Evolutionary conservation across 495 filamentous ascomycete genomes (phyloP), one percentile per base, ranked within the genome.

Genomic region (Neurospora africana): DNA sequence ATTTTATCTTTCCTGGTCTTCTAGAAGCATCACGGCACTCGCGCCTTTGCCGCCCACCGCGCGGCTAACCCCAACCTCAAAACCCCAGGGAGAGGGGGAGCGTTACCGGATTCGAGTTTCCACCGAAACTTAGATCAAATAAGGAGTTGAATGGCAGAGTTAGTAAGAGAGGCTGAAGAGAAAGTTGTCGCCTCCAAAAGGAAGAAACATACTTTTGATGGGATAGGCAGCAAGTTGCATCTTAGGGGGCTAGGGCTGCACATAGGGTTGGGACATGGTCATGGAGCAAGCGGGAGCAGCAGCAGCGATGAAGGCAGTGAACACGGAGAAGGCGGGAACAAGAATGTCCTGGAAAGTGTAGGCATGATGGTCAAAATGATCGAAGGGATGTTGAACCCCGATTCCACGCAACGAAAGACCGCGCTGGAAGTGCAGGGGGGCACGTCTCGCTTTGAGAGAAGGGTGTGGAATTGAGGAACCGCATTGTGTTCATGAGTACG

Each of bases 101-200:
- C 90, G 36, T 87, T 84, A 10, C 83, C 91, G 11, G 92, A 97
- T 76, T 87, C 90, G 2, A 93, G 91, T 0, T 98, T 94, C 81
- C 94, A 97, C 78, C 89, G 89, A 35, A 95, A 97, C 75, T 82
- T 91, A 0, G 87, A 86, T 17, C 92, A 94, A 77, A 87, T 97
- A 1, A 88, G 90, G 65, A 87, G 84, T 19, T 97, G 95, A 94
- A 91, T 95, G 79, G 84, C 85, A 0, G 80, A 84, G 11, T 81
- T 97, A 0, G 87, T 89, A 58, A 88, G 88, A 68, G 90, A 93
- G 47, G 47, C 47, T 0, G 47, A 58, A 27, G 21, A 23, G 11
- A 58, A 58, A 15, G 47, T 58, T 58, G 21, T 2, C 35, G 88
- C 90, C 30, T 79, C 85, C 47, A 91, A 91, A 78, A 89, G 89